Evolutionary conservation across 495 filamentous ascomycete species (phyloP), one percentile per base, ranked within the genome.

Genomic region (Aspergillus egyptiacus): DNA sequence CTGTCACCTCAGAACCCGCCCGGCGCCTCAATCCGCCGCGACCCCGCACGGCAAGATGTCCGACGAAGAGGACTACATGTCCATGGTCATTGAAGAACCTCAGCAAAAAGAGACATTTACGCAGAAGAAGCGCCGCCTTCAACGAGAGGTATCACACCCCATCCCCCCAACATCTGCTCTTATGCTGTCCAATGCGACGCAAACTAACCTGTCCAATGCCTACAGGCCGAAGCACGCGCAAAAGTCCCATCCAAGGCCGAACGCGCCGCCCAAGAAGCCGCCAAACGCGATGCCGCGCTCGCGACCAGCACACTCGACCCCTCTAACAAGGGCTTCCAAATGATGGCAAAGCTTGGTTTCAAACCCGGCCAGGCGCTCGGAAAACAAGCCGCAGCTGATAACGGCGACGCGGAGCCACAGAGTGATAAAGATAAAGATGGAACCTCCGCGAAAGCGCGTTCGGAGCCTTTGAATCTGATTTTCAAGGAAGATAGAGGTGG

Each of bases 291-390:
- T 63, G 78, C 74, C 33, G 89, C 84, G 4, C 77, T 95, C 13
- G 71, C 80, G 2, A 83, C 70, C 11, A 84, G 83, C n/a, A 73
- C 96, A 20, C 69, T 87, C 13, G 60, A 73, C 32, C 76, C 79
- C n/a, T 60, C 68, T 5, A 74, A 76, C 38, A 98, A 96, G 64
- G 93, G 93, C 2, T 81, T 90, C 46, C 75, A 86, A 48, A 95
- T 98, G 89, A 93, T 98, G 91, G 82, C 87, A n/a, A 89, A 85
- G 65, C 84, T 98, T 72, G 93, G 93, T 6, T 98, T 91, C 68
- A 85, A 80, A 51, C 69, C 78, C 8, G 85, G 85, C 11, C 79
- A 80, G 41, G 75, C 79, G 0, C 74, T 95, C 3, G 89, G 93
- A 1, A 84, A 83, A 55, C 58, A n/a, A n/a, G n/a, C n/a, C n/a